A percentile compares a stretch with the other conserved stretches of the same genome.
phyloP scores from a whole-genome alignment of 1,139 yeast species.

The Sugiyamaella grinbergsii region DNA sequence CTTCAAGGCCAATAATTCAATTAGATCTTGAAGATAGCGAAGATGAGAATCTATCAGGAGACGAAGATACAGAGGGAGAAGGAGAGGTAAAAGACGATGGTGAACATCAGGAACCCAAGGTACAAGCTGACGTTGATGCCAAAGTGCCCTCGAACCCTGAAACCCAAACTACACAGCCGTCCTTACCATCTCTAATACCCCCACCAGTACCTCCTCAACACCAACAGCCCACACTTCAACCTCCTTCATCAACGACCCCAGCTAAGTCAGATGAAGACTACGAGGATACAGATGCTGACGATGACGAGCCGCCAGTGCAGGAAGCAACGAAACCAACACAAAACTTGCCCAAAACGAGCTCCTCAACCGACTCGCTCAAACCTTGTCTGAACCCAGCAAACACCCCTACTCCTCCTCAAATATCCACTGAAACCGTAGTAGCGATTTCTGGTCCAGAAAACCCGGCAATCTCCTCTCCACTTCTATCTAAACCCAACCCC shows the following conservation, averaged over 20 bases:
- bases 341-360: slow-evolving; percentile 14
- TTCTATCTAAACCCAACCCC: not conserved
- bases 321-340: slow-evolving; percentile 20
- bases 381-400: slow-evolving; percentile 26
- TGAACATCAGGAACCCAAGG: slow-evolving; percentile 6
- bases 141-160: too few relatives aligned
- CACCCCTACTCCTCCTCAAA: slow-evolving; percentile 34
- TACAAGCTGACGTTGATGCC: slow-evolving; percentile 9
- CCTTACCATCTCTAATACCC: slow-evolving; percentile 21
- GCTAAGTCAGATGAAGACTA: slow-evolving; percentile 39
- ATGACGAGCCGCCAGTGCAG: slow-evolving; percentile 25
- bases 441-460: slow-evolving; percentile 22
- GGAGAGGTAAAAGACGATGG: not conserved
- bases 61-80: not conserved
- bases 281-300: slow-evolving; percentile 39
- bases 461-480: not conserved
- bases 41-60: slow-evolving; percentile 6
- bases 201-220: slow-evolving; percentile 19
- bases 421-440: slow-evolving; percentile 35
- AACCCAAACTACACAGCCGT: too few relatives aligned
- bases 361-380: slow-evolving; percentile 11
- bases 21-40: slow-evolving; percentile 35
- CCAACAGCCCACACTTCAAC: slow-evolving; percentile 10
- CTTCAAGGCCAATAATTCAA: slow-evolving; percentile 36
- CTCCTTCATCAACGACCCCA: slow-evolving; percentile 1